Evolutionary conservation across 805 yeast species (phyloP), one percentile per base, ranked within the genome.

Genomic region (Starmerella vaccinii): DNA sequence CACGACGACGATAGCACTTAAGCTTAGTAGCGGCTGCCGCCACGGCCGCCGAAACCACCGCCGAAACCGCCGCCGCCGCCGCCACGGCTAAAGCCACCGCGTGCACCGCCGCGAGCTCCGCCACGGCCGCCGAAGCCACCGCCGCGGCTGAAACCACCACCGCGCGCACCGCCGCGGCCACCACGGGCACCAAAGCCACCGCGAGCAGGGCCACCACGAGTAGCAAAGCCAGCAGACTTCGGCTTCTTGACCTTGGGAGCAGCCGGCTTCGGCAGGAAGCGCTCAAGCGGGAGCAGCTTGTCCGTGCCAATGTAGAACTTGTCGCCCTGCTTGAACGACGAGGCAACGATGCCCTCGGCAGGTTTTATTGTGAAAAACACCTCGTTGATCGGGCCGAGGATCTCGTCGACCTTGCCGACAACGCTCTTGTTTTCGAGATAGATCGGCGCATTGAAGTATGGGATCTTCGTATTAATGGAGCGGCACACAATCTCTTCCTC

Each of bases 371-470:
- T 92, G 77, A 92, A 92, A 67, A 77, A 90, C n/a, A 92, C 97
- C 71, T 92, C 98, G 67, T 92, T 92, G 66, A 92, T 72, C 44
- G 98, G 97, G 47, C 99, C 99, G 60, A 92, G 76, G 57, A 92
- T 92, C 75, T 92, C 99, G 68, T 92, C 99, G 52, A 92, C 95
- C 69, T 92, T 92, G 63, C 99, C 99, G 44, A 92, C 81, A 65
- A 84, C 92, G 23, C 95, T 83, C 67, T 92, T 92, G 76, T 92
- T 90, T 68, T 92, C 97, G 61, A 92, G 76, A 68, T 83, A 92
- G 62, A 92, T 89, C 66, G 98, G 98, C 24, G 99, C 99, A 71
- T 92, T 92, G 78, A 92, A 92, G 69, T 90, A 92, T 63, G 99
- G 98, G 60, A 92, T 76, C 74, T 90, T 90, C 51, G 87, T 80